phyloP scores from a whole-genome alignment of 1,284 basidiomycete genomes.

The Clitocybe nebularis region DNA sequence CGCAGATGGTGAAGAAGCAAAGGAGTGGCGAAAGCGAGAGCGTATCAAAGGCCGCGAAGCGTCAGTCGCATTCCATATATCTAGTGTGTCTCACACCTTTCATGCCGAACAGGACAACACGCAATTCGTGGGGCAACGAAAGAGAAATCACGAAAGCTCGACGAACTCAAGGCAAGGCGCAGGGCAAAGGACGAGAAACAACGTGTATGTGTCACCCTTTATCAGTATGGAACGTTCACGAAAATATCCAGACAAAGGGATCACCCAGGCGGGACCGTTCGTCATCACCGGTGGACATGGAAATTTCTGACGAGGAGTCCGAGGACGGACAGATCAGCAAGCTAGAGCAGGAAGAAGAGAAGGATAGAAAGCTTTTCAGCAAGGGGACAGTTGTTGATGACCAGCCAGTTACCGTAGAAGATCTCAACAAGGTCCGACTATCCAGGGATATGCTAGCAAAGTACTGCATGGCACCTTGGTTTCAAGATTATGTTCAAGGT shows the following conservation, averaged over 20 bases:
- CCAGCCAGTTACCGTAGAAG: constrained; percentile 48
- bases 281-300: constrained; percentile 77
- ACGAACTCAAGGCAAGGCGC: constrained; percentile 79
- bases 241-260: constrained; percentile 26
- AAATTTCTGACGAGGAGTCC: constrained; percentile 65
- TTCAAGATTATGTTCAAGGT: constrained; percentile 77
- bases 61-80: constrained; percentile 34
- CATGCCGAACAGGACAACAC: constrained; percentile 54
- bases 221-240: not conserved
- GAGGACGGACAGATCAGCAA: constrained; percentile 73
- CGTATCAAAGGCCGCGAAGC: constrained; percentile 72
- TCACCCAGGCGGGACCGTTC: constrained; percentile 68
- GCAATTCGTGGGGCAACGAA: constrained; percentile 76
- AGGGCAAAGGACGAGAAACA: constrained; percentile 79
- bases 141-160: constrained; percentile 77
- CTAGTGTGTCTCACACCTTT: constrained; percentile 11
- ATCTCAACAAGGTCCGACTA: constrained; percentile 57
- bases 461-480: constrained; percentile 68
- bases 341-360: constrained; percentile 66
- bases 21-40: constrained; percentile 42
- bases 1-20: constrained; percentile 73
- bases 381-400: constrained; percentile 43
- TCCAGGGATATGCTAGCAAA: constrained; percentile 64
- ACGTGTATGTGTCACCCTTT: constrained; percentile 40
- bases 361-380: constrained; percentile 48